Evolutionary conservation across 768 basidiomycete genomes (phyloP).

Genomic region (Pleurotus tuber-regium): DNA sequence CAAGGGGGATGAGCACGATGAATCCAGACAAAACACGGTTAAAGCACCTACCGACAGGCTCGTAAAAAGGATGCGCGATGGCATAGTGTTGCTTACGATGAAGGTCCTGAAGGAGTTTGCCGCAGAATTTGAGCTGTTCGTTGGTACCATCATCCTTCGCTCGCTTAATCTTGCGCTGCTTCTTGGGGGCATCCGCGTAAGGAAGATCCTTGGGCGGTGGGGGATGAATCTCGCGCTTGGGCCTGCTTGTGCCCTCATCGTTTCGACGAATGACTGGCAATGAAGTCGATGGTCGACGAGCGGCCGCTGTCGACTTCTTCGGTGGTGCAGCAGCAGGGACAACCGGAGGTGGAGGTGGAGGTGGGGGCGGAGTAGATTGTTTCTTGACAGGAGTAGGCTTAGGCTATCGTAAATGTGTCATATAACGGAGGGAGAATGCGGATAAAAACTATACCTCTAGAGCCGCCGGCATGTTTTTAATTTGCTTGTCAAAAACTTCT

Average conservation of each 20-base stretch:
- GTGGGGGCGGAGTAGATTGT: constrained; percentile 40
- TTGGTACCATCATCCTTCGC: constrained; percentile 63
- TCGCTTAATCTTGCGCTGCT: constrained; percentile 59
- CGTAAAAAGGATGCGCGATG: constrained; percentile 83
- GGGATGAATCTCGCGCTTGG: constrained; percentile 97
- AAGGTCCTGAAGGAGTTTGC: constrained; percentile 71
- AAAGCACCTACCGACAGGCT: constrained; percentile 82
- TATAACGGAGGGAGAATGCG: constrained; percentile 7
- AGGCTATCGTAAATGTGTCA: constrained; percentile 19
- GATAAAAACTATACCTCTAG: constrained; percentile 58
- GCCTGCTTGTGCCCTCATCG: constrained; percentile 58
- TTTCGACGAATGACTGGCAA: constrained; percentile 80
- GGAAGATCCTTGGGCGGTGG: constrained; percentile 90
- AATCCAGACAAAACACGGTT: constrained; percentile 4
- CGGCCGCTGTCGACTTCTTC: constrained; percentile 44
- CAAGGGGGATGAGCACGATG: constrained; percentile 8
- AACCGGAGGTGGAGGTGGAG: constrained; percentile 43
- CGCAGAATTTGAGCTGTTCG: constrained; percentile 85
- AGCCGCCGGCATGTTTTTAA: constrained; percentile 77
- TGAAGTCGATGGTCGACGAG: constrained; percentile 75
- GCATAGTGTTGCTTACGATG: constrained; percentile 74
- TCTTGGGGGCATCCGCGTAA: constrained; percentile 76
- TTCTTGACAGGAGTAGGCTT: constrained; percentile 47
- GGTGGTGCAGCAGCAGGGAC: constrained; percentile 32
- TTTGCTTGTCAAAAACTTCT: constrained; percentile 82